Conservation (phyloP, 345 rosid species). For the Euphorbia lathyris region DNA sequence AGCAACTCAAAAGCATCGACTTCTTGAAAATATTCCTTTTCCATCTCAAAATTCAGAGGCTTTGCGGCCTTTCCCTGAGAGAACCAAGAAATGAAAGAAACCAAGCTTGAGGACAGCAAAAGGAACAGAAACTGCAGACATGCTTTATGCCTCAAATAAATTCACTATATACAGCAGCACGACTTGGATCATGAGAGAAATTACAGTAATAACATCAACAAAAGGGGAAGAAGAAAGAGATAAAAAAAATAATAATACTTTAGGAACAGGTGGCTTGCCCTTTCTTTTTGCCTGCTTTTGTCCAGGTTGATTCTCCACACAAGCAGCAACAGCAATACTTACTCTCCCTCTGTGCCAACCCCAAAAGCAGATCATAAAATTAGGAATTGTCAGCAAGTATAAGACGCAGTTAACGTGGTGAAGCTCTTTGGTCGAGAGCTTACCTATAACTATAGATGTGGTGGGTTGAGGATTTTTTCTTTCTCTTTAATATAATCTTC, state of each 20-base stretch:
- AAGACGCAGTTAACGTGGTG: no score
- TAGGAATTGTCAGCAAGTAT: background rate
- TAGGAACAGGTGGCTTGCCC: slow-evolving; percentile 68
- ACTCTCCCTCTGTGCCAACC: slow-evolving; percentile 64
- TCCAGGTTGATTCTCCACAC: slow-evolving; percentile 43
- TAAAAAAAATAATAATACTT: slow-evolving; percentile 28
- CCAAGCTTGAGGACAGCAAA: background rate
- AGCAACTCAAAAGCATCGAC: slow-evolving; percentile 89
- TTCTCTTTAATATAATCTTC: no score
- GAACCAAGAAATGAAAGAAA: slow-evolving; percentile 9
- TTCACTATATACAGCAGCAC: background rate
- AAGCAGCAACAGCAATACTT: slow-evolving; percentile 71
- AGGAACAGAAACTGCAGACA: background rate
- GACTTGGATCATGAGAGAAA: background rate
- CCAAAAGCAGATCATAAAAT: slow-evolving; percentile 20
- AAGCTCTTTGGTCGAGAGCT: no score
- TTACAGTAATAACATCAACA: background rate
- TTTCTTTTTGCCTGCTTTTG: slow-evolving; percentile 51
- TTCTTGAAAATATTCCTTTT: slow-evolving; percentile 68
- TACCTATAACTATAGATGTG: no score
- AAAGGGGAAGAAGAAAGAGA: background rate
- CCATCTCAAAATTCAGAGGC: slow-evolving; percentile 61
- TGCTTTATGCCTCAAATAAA: background rate
- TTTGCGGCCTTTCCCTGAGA: slow-evolving; percentile 52
- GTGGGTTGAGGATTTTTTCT: no score